A percentile compares a stretch with the other conserved stretches of the same genome.
These are phyloP conservation scores for Pinus albicaulis DNA, from an alignment of 75 land plant species.

Conservation along the genomic window DNA sequence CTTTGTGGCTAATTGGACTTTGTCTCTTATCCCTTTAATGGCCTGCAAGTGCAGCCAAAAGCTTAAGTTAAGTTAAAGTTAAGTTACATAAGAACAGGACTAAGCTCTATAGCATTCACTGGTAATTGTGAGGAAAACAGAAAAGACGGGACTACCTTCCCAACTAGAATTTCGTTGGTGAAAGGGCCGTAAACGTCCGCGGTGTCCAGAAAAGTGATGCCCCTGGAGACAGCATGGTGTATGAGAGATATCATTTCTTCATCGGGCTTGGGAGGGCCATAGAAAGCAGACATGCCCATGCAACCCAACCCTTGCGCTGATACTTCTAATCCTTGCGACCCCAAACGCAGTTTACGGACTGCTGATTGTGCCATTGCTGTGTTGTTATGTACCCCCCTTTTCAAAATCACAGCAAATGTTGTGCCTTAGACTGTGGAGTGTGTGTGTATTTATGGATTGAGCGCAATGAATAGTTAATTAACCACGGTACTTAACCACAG, in stretches of 20 bases:
- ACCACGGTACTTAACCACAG: too few species aligned
- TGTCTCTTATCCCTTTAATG: conserved; percentile 45
- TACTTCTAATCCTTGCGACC: conserved; percentile 20
- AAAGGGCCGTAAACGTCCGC: conserved; percentile 64
- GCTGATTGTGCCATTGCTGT: too few species aligned
- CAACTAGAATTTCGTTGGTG: conserved; percentile 61
- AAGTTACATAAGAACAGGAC: neutral
- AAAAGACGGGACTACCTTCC: conserved; percentile 32
- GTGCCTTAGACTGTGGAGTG: too few species aligned
- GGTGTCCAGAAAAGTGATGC: conserved; percentile 66
- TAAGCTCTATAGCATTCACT: too few species aligned
- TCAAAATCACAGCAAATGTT: too few species aligned
- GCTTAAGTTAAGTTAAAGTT: neutral
- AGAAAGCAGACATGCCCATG: conserved; percentile 67
- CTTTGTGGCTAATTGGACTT: conserved; percentile 54
- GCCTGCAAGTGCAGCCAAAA: conserved; percentile 16
- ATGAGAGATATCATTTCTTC: conserved; percentile 57
- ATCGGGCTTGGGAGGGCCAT: conserved; percentile 59
- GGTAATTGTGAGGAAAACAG: too few species aligned
- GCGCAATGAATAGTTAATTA: too few species aligned
- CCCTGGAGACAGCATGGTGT: conserved; percentile 44
- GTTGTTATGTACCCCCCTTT: too few species aligned
- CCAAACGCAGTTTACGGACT: neutral
- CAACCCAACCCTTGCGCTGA: conserved; percentile 69
- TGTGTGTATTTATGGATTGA: neutral